Conservation (phyloP, 441 rosid genomes). For the Capsella rubella region DNA sequence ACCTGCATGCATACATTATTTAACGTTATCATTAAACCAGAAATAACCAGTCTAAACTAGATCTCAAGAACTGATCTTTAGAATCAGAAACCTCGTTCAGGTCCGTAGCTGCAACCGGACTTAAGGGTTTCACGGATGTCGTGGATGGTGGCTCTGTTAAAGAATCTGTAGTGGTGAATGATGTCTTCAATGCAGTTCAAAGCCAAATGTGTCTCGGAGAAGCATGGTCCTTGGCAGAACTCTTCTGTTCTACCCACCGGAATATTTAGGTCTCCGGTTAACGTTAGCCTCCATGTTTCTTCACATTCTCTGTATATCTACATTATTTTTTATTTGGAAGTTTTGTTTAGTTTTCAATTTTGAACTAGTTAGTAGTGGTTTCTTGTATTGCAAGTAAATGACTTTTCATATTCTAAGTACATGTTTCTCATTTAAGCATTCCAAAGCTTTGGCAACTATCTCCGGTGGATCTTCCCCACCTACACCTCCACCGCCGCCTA, state of each 20-base stretch:
- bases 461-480: slow-evolving; percentile 52
- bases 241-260: slow-evolving; percentile 49
- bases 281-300: slow-evolving; percentile 67
- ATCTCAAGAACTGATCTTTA: slow-evolving; percentile 7
- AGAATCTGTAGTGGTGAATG: slow-evolving; percentile 63
- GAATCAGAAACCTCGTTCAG: slow-evolving; percentile 65
- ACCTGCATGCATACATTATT: slow-evolving; percentile 52
- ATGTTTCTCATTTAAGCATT: slow-evolving; percentile 69
- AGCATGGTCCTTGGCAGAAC: slow-evolving; percentile 83
- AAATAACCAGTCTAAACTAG: background rate
- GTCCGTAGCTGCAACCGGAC: slow-evolving; percentile 77
- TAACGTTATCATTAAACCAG: background rate
- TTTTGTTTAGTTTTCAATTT: background rate
- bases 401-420: slow-evolving; percentile 47
- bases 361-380: background rate
- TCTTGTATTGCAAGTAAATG: slow-evolving; percentile 24
- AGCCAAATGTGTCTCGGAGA: slow-evolving; percentile 72
- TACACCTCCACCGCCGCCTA: slow-evolving; percentile 6
- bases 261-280: slow-evolving; percentile 65
- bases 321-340: slow-evolving; percentile 6
- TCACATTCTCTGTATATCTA: slow-evolving; percentile 79
- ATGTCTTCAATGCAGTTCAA: slow-evolving; percentile 67
- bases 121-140: slow-evolving; percentile 67
- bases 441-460: slow-evolving; percentile 71
- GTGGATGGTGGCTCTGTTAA: slow-evolving; percentile 68